Conservation (phyloP, 805 yeast species). For the Starmera amethionina region DNA sequence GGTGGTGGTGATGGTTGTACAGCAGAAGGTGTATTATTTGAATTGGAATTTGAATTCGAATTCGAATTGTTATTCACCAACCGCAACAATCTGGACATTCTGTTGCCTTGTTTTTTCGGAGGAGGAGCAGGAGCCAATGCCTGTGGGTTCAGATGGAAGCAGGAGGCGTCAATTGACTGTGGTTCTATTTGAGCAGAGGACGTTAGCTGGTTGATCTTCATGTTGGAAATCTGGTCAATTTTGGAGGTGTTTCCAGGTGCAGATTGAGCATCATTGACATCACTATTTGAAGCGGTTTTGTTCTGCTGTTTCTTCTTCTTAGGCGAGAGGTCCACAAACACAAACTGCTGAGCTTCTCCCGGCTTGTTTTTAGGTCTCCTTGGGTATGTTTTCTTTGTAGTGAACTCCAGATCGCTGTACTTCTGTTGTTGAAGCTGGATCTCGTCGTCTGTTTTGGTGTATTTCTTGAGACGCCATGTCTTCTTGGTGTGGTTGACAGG, state of each 20-base stretch:
- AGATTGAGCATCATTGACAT: too few relatives aligned
- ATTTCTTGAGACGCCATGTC: slow-evolving; percentile 19
- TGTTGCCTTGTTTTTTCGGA: neutral
- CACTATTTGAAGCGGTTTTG: too few relatives aligned
- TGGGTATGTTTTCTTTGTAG: slow-evolving; percentile 13
- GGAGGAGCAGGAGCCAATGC: neutral
- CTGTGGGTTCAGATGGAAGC: too few relatives aligned
- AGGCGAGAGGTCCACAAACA: slow-evolving; percentile 20
- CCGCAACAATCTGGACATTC: slow-evolving; percentile 1
- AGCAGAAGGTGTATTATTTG: neutral
- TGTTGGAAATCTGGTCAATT: too few relatives aligned
- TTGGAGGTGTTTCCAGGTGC: too few relatives aligned
- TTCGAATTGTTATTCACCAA: neutral
- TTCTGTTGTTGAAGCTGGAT: slow-evolving; percentile 14
- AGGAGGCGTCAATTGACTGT: too few relatives aligned
- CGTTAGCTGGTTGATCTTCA: too few relatives aligned
- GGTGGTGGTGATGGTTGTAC: slow-evolving; percentile 25
- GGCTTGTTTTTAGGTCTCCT: slow-evolving; percentile 17
- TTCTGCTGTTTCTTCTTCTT: slow-evolving; percentile 7
- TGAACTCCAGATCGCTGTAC: slow-evolving; percentile 16
- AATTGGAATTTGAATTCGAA: too few relatives aligned
- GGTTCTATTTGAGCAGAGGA: too few relatives aligned
- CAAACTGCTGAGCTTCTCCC: slow-evolving; percentile 19
- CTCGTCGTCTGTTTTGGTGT: slow-evolving; percentile 13
- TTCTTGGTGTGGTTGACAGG: slow-evolving; percentile 7